phyloP scores from a whole-genome alignment of 2,329 filamentous ascomycete species.

The Sporothrix brasiliensis region DNA sequence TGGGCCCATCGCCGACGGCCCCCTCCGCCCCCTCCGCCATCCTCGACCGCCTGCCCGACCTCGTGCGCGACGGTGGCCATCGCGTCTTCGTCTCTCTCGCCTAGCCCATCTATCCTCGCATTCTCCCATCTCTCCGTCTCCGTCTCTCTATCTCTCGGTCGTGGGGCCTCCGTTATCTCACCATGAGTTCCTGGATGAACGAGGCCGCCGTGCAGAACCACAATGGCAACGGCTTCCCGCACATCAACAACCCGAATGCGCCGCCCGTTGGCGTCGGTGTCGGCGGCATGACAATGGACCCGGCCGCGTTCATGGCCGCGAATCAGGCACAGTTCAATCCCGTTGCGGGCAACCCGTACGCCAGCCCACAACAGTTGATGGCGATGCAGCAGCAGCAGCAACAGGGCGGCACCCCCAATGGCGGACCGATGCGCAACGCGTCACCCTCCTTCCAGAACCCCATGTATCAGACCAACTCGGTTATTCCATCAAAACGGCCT shows the following conservation, averaged over 20 bases:
- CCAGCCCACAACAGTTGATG: conserved; percentile 60
- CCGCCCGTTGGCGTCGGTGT: conserved; percentile 48
- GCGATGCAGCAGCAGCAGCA: conserved; percentile 61
- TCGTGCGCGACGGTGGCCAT: conserved; percentile 13
- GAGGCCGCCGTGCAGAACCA: conserved; percentile 68
- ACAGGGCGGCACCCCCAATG: background rate
- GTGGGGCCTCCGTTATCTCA: conserved; percentile 39
- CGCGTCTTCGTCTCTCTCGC: conserved; percentile 1
- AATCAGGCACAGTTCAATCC: conserved; percentile 26
- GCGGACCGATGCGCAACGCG: conserved; percentile 56
- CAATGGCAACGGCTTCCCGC: conserved; percentile 69
- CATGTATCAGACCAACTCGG: conserved; percentile 79
- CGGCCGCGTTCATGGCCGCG: conserved; percentile 64
- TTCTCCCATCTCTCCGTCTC: conserved; percentile 14
- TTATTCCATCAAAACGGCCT: conserved; percentile 87
- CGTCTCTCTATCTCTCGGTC: conserved; percentile 38
- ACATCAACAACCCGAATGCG: conserved; percentile 64
- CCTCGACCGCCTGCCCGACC: conserved; percentile 23
- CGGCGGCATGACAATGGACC: conserved; percentile 63
- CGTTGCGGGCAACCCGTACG: conserved; percentile 55
- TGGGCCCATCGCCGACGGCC: conserved; percentile 43
- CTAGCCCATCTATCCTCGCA: background rate
- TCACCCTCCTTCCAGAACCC: conserved; percentile 72
- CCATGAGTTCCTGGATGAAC: conserved; percentile 74
- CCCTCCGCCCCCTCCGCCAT: conserved; percentile 4